A percentile compares a stretch with the other conserved stretches of the same genome.
Conservation (phyloP, 257 asterid genomes). For the Prunella vulgaris region DNA sequence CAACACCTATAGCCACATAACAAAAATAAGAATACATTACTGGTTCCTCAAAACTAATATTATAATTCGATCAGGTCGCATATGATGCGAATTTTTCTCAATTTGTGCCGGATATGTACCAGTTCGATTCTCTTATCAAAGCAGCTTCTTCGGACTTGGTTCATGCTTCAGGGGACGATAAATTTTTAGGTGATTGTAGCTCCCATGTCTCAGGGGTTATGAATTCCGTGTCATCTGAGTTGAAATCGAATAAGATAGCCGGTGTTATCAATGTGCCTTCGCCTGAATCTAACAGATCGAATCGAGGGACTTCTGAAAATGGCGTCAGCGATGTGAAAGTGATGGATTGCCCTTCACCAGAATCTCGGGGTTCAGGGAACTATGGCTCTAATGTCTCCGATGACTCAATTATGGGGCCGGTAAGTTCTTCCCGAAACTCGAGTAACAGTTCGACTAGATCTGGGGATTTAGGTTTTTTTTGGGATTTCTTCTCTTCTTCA, state of each 20-base stretch:
- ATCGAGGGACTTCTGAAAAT: constrained; percentile 23
- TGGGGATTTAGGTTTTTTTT: too few species aligned
- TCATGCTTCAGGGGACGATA: constrained; percentile 20
- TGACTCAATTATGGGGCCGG: constrained; percentile 42
- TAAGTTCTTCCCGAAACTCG: constrained; percentile 37
- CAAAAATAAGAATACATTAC: too few species aligned
- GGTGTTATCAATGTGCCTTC: constrained; percentile 44
- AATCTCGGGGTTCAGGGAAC: constrained; percentile 54
- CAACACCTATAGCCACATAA: too few species aligned
- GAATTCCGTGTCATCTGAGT: constrained; percentile 28
- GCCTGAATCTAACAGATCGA: constrained; percentile 65
- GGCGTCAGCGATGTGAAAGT: constrained; percentile 33
- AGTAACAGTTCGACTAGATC: constrained; percentile 27
- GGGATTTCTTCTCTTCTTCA: too few species aligned
- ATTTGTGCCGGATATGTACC: constrained; percentile 20
- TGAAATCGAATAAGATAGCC: constrained; percentile 25
- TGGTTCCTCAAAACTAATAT: too few species aligned
- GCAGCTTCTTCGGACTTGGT: constrained; percentile 31
- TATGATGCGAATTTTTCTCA: constrained; percentile 12
- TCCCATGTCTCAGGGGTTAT: constrained; percentile 34
- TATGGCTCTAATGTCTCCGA: constrained; percentile 46
- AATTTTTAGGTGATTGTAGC: constrained; percentile 24
- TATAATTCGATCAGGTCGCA: constrained; percentile 27
- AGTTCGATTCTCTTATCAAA: constrained; percentile 24
- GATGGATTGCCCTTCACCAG: constrained; percentile 53